Evolutionary conservation across 2,329 filamentous ascomycete species (phyloP), one percentile per base, ranked within the genome.

Genomic region (Curvularia lunata): DNA sequence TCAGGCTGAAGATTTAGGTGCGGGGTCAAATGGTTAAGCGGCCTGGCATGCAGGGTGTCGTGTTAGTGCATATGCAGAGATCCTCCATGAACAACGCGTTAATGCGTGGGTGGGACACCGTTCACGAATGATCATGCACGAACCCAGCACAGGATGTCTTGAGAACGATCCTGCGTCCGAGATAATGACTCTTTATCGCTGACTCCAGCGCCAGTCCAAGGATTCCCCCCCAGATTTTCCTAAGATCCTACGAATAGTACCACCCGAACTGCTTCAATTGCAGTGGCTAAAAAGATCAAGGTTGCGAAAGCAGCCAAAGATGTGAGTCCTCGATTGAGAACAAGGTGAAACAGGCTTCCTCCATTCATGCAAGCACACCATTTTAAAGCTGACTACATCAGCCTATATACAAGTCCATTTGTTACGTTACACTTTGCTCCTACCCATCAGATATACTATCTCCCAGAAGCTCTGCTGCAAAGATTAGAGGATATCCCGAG

Each of bases 61-160:
- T 54, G 37, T 48, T 54, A 41, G 37, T 27, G 45, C 45, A 54
- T 54, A 43, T 48, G 45, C 45, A 54, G 45, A 48, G 13, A 25
- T 34, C 37, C 43, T 48, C 16, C 37, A 38, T 28, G 13, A 54
- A 43, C 37, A 54, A 34, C 34, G 43, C 21, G 19, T 43, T 9
- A 38, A 38, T 54, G 45, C 13, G 19, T 54, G 45, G 27, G n/a
- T 48, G 19, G 28, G 27, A 48, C 34, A 9, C 16, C 19, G 10
- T 37, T 48, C 4, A 9, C 21, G 10, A 43, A 28, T 5, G 9
- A 4, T 34, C 13, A 43, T 48, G 37, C 52, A 23, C 37, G 5
- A 27, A 37, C 4, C 10, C 10, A 48, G 10, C 37, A 48, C 19
- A 27, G 16, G 16, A 32, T 25, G 37, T 38, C 5, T 28, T 16